Percentiles rank a stretch among this genome's conserved stretches.
Evolutionary conservation across 768 basidiomycete species (phyloP).

Genomic region (Trametes elegans): DNA sequence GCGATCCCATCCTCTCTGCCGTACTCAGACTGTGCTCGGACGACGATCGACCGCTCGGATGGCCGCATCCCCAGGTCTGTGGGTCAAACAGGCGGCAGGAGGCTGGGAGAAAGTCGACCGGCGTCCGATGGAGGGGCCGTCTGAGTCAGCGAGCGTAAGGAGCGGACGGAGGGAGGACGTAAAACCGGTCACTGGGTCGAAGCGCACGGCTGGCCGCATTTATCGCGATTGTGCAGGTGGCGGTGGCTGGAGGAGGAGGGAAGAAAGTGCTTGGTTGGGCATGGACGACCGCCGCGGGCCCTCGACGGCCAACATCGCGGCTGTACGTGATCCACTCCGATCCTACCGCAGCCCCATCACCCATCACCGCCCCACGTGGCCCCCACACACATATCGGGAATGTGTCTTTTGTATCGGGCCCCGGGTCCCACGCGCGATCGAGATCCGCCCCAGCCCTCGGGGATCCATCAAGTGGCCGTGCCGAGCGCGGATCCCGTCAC

Average conservation of each 20-base stretch:
- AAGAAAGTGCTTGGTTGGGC: neutral
- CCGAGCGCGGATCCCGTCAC: slow-evolving; percentile 15
- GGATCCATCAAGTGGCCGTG: slow-evolving; percentile 3
- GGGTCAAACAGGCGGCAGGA: too few relatives aligned
- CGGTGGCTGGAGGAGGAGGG: neutral
- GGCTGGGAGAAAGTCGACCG: too few relatives aligned
- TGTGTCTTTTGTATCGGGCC: neutral
- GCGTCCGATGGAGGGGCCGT: too few relatives aligned
- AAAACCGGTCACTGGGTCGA: too few relatives aligned
- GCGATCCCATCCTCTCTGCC: too few relatives aligned
- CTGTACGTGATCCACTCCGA: too few relatives aligned
- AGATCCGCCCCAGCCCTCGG: neutral
- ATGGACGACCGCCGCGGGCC: neutral
- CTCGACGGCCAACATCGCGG: neutral
- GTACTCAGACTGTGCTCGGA: too few relatives aligned
- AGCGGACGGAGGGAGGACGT: too few relatives aligned
- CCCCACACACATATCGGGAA: neutral
- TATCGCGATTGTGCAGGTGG: neutral
- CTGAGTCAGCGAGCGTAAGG: too few relatives aligned
- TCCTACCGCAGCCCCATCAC: neutral
- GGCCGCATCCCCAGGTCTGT: too few relatives aligned
- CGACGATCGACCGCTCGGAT: too few relatives aligned
- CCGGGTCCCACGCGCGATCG: neutral
- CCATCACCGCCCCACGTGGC: neutral
- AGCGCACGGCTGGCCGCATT: too few relatives aligned